Evolutionary conservation across 352 stramenopile species (phyloP), one percentile per base, ranked within the genome.

Genomic region (Aphanomyces invadans): DNA sequence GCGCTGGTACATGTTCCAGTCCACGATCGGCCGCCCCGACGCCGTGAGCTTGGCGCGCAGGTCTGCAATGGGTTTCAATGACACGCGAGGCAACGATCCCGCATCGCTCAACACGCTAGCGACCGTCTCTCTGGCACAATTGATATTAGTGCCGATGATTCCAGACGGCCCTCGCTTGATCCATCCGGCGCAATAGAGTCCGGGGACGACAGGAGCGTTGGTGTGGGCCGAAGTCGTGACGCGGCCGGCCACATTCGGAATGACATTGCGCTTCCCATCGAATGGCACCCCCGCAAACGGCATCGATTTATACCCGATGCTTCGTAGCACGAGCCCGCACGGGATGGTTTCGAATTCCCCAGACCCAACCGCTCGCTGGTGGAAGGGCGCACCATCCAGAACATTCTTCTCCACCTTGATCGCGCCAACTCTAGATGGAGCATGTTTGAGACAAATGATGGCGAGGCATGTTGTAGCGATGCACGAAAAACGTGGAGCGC

Each of bases 131-230:
- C 90, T 94, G 7, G 97, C 95, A 75, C 99, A 95, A 11, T 89
- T 71, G 71, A 99, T 99, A 76, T 99, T 99, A 29, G 95, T 97
- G 17, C 96, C 96, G 62, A 99, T 98, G 70, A 99, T 99, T 0
- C 97, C 97, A 23, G 80, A 91, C 10, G 97, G 95, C 4, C 97
- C 97, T 60, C 97, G 89, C 77, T 99, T 99, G 25, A 98, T 83
- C 97, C 97, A 99, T 2, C 97, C 97, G 23, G 90, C 83, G 65
- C 93, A 97, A 75, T 99, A 99, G 31, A 99, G 69, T 0, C 94
- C 92, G 54, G 79, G 73, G 28, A 94, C 77, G 0, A 68, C 70
- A 15, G 36, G 36, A 7, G 36, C 36, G 32, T 75, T 51, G 9
- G 65, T 45, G 52, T 71, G 67, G 72, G 12, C 70, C 65, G 26